phyloP scores from a whole-genome alignment of 208 protist species.

The Trichomonas tenax region DNA sequence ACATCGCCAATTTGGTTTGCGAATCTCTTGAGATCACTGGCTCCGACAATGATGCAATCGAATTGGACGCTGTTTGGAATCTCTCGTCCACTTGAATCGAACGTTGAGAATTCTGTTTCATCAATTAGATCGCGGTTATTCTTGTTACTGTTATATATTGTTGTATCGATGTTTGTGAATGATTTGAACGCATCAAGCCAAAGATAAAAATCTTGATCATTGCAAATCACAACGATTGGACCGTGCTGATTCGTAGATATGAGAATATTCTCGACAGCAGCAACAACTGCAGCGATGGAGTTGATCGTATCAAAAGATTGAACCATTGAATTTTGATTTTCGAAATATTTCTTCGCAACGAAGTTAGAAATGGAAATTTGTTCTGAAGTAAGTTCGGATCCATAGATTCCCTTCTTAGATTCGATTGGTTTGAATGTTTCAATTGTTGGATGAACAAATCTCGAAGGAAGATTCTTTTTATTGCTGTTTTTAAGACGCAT shows the following conservation, averaged over 20 bases:
- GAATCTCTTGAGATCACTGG: neutral
- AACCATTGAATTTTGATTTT: neutral
- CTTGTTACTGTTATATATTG: slow-evolving; percentile 26
- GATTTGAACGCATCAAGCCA: slow-evolving; percentile 28
- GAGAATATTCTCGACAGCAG: neutral
- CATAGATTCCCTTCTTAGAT: neutral
- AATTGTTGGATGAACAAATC: neutral
- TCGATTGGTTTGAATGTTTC: neutral
- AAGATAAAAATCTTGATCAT: slow-evolving; percentile 39
- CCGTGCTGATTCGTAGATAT: neutral
- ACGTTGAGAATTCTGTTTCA: neutral
- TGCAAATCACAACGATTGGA: slow-evolving; percentile 38
- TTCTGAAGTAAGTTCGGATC: neutral
- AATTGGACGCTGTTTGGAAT: neutral
- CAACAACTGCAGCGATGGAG: neutral
- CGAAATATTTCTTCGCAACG: neutral
- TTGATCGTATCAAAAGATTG: neutral
- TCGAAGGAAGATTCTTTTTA: neutral
- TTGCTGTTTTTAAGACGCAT: neutral
- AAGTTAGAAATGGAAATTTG: neutral
- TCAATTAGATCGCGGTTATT: neutral
- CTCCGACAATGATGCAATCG: neutral
- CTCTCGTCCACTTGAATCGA: neutral
- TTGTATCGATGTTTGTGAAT: slow-evolving; percentile 18
- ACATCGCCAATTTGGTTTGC: neutral